Percentiles rank a stretch among this genome's conserved stretches.
Evolutionary conservation across 805 yeast genomes (phyloP).

Genomic region (Brettanomyces anomalus): DNA sequence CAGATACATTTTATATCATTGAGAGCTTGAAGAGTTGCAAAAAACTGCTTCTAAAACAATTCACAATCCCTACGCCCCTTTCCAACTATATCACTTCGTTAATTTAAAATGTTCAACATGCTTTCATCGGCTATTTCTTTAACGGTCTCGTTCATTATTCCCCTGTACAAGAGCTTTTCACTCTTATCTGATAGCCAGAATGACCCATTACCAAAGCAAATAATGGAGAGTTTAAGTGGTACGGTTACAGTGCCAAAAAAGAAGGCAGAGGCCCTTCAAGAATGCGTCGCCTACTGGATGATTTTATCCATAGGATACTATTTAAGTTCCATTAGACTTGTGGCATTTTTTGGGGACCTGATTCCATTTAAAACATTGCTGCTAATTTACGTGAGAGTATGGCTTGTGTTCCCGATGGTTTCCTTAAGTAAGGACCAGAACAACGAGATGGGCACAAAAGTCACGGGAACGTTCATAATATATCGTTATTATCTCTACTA

Average conservation of each 20-base stretch:
- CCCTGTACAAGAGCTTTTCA: slow-evolving; percentile 25
- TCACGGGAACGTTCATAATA: slow-evolving; percentile 7
- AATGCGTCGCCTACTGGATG: slow-evolving; percentile 60
- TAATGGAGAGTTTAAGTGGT: not conserved
- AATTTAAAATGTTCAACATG: too few relatives aligned
- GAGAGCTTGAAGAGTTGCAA: too few relatives aligned
- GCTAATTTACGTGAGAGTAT: slow-evolving; percentile 39
- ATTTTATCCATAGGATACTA: slow-evolving; percentile 33
- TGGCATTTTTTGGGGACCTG: slow-evolving; percentile 33
- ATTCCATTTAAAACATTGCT: slow-evolving; percentile 49
- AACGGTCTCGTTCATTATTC: slow-evolving; percentile 33
- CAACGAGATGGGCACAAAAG: slow-evolving; percentile 3
- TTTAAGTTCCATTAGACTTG: slow-evolving; percentile 10
- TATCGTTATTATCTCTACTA: slow-evolving; percentile 7
- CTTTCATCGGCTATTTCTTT: not conserved
- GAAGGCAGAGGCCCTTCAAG: slow-evolving; percentile 22
- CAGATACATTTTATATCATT: too few relatives aligned
- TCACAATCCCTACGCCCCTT: too few relatives aligned
- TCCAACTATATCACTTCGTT: too few relatives aligned
- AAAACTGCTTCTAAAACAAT: too few relatives aligned
- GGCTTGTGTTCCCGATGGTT: slow-evolving; percentile 49
- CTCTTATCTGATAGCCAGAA: slow-evolving; percentile 8
- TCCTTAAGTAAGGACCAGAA: slow-evolving; percentile 1
- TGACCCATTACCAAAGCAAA: slow-evolving; percentile 12
- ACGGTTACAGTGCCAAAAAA: not conserved